Evolutionary conservation across 176 grass and related monocot genomes (phyloP), one percentile per base, ranked within the genome.

Genomic region (Rhynchospora pubera): DNA sequence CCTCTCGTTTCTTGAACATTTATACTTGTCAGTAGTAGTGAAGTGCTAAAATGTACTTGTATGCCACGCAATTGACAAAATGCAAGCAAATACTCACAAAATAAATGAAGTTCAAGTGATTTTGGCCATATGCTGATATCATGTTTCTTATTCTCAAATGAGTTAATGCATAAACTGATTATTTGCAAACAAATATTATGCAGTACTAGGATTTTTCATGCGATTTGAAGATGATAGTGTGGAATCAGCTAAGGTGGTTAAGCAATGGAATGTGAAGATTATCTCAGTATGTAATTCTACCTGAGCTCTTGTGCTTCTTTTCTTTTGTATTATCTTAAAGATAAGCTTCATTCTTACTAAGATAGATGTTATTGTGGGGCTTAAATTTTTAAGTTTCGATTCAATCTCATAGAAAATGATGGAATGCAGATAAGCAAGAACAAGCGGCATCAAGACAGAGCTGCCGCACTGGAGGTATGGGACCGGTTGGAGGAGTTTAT

Each of bases 221-320:
- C 95, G 95, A 68, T 98, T 98, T n/a, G 95, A 98, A 81, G 95
- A 98, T 83, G 95, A 98, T 79, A 98, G 95, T 48, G 92, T 98
- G 69, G 95, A 98, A 79, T 84, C 92, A 32, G 95, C 95, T 55
- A 98, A 94, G 84, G 90, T 91, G 30, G 92, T 93, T 62, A 94
- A 98, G 81, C 95, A 98, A 70, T 98, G 95, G 95, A 98, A 98
- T 75, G 92, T 94, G 68, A 97, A 93, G 85, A 98, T 98, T 75
- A 51, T 98, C 83, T 94, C 90, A 39, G 95, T 98, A 78, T 92
- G 90, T 91, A 42, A 52, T 51, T 82, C 51, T 51, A 34, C 16
- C 64, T 47, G 12, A 32, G n/a, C 42, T 75, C 47, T 30, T 66
- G 57, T 8, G 5, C 11, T 64, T 48, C 5, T 5, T 18, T 62